These are phyloP conservation scores for Manihot esculenta DNA, from an alignment of 441 rosid genomes.

Conservation along the genomic window DNA sequence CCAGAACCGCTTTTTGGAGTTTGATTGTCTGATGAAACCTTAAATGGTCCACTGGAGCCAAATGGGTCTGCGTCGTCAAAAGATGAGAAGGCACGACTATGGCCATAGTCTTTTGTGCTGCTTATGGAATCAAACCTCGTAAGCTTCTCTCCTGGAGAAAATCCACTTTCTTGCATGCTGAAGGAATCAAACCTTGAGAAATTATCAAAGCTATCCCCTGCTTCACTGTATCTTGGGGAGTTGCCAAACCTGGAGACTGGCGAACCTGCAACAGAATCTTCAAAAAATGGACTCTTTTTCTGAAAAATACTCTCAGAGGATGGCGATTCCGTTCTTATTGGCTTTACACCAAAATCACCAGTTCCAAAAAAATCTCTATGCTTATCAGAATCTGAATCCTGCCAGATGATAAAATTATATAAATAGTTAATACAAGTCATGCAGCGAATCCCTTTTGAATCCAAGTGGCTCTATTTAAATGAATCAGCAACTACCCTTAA, in stretches of 20 bases:
- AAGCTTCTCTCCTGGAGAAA: slow-evolving; percentile 57
- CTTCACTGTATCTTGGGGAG: slow-evolving; percentile 85
- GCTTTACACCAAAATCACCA: slow-evolving; percentile 55
- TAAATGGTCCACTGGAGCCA: slow-evolving; percentile 89
- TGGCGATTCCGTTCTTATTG: slow-evolving; percentile 67
- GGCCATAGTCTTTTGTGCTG: slow-evolving; percentile 74
- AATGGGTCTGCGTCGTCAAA: slow-evolving; percentile 88
- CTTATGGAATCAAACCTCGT: slow-evolving; percentile 76
- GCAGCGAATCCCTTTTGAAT: not conserved
- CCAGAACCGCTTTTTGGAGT: slow-evolving; percentile 62
- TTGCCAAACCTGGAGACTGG: slow-evolving; percentile 79
- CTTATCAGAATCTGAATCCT: slow-evolving; percentile 49
- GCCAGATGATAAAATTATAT: slow-evolving; percentile 21
- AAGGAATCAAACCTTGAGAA: slow-evolving; percentile 92
- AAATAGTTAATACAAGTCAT: slow-evolving; percentile 15
- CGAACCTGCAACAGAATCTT: slow-evolving; percentile 88
- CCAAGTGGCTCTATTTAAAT: not conserved
- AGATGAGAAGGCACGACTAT: slow-evolving; percentile 55
- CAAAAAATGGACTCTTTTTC: slow-evolving; percentile 70
- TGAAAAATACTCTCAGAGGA: slow-evolving; percentile 43
- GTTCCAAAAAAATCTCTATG: slow-evolving; percentile 59
- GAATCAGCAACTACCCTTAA: not conserved
- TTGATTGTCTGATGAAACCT: slow-evolving; percentile 64
- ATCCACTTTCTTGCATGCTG: slow-evolving; percentile 58
- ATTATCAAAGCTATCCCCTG: slow-evolving; percentile 64